Conservation (phyloP, 2,329 filamentous ascomycete genomes). For the Monilinia aucupariae region DNA sequence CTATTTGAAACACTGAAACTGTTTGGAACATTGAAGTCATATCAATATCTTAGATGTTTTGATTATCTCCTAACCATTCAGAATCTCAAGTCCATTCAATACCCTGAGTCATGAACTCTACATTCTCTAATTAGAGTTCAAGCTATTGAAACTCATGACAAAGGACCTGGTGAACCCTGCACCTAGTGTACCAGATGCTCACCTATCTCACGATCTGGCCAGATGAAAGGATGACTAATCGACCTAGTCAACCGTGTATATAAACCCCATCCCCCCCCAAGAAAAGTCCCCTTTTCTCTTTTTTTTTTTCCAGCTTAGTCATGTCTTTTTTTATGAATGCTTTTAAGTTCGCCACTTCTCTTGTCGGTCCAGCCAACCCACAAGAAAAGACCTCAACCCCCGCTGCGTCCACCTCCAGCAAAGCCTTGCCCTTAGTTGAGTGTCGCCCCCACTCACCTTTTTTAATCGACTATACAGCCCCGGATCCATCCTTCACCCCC, state of each 20-base stretch:
- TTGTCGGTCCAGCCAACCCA: not conserved
- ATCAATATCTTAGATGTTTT: not conserved
- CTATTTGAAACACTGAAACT: too few relatives aligned
- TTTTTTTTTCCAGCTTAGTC: not conserved
- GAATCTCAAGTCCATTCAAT: too few relatives aligned
- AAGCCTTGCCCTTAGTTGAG: not conserved
- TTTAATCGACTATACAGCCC: not conserved
- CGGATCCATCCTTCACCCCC: not conserved
- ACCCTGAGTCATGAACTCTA: too few relatives aligned
- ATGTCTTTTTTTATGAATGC: not conserved
- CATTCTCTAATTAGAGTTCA: too few relatives aligned
- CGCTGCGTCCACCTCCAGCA: constrained; percentile 3
- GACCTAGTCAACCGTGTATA: not conserved
- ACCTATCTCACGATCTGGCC: not conserved
- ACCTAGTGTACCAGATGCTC: too few relatives aligned
- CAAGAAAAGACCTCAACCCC: not conserved
- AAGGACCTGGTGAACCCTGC: too few relatives aligned
- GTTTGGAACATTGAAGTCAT: not conserved
- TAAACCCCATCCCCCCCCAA: not conserved
- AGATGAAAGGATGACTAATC: not conserved
- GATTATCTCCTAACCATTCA: not conserved
- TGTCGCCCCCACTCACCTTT: not conserved
- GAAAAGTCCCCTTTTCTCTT: not conserved
- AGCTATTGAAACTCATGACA: too few relatives aligned
- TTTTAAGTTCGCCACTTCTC: not conserved